A percentile compares a stretch with the other conserved stretches of the same genome.
phyloP scores from a whole-genome alignment of 2,329 filamentous ascomycete species.

The Colletotrichum sp. region DNA sequence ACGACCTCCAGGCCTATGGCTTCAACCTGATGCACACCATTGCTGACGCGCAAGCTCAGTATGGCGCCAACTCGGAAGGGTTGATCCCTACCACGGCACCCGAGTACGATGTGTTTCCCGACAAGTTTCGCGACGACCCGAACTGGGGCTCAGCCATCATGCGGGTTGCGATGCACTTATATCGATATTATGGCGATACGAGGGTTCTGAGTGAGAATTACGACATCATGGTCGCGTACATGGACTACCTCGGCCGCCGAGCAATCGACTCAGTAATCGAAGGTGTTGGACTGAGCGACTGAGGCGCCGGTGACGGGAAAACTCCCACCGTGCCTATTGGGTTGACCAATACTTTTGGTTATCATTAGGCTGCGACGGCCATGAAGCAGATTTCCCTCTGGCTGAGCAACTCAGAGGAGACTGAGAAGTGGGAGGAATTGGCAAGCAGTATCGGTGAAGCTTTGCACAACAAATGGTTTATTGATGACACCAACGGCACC shows the following conservation, averaged over 20 bases:
- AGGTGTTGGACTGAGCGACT: constrained; percentile 19
- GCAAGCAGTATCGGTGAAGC: background rate
- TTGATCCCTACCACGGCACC: constrained; percentile 18
- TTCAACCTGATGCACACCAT: constrained; percentile 16
- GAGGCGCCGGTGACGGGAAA: background rate
- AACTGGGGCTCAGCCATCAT: constrained; percentile 21
- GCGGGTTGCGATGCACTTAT: constrained; percentile 2
- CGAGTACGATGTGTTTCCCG: constrained; percentile 10
- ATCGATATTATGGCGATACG: constrained; percentile 16
- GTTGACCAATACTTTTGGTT: constrained; percentile 9
- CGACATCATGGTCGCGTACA: constrained; percentile 13
- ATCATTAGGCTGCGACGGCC: background rate
- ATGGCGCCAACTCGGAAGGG: background rate
- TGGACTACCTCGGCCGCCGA: constrained; percentile 11
- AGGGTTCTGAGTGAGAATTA: background rate
- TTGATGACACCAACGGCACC: background rate
- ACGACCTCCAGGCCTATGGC: constrained; percentile 15
- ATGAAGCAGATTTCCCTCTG: background rate
- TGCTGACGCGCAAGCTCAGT: constrained; percentile 13
- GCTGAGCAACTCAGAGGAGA: background rate
- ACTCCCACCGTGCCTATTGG: background rate
- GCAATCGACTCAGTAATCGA: background rate
- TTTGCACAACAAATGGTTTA: constrained; percentile 11
- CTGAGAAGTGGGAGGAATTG: background rate
- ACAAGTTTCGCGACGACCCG: constrained; percentile 17